Evolutionary conservation across 495 filamentous ascomycete species (phyloP).

Genomic region (Penicillium salamii): DNA sequence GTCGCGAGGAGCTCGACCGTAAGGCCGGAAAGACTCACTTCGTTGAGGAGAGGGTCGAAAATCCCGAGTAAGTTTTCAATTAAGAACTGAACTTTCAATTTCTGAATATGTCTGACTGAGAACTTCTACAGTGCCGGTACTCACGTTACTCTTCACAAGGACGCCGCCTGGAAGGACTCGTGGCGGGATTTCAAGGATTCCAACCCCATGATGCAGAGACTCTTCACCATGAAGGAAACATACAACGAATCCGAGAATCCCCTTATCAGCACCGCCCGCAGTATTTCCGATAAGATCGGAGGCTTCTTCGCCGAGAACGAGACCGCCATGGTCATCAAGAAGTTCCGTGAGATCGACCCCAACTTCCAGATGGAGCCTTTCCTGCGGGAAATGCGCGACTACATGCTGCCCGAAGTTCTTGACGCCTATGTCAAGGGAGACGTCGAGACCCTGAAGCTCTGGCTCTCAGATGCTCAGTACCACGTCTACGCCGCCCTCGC

Average conservation of each 20-base stretch:
- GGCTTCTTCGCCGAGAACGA: conserved; percentile 99
- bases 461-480: conserved; percentile 93
- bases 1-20: conserved; percentile 65
- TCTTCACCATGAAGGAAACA: conserved; percentile 76
- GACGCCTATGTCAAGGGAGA: conserved; percentile 98
- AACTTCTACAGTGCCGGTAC: conserved; percentile 72
- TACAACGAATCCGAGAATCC: conserved; percentile 98
- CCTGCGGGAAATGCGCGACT: conserved; percentile 90
- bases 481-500: conserved; percentile 90
- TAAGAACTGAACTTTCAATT: neutral
- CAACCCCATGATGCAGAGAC: conserved; percentile 80
- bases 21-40: conserved; percentile 42
- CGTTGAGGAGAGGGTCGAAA: conserved; percentile 63
- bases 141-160: conserved; percentile 93
- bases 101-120: conserved; percentile 19
- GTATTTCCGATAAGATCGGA: conserved; percentile 86
- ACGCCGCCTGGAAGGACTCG: conserved; percentile 91
- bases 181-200: conserved; percentile 91
- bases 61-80: conserved; percentile 78
- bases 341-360: conserved; percentile 95
- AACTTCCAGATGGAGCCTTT: conserved; percentile 93
- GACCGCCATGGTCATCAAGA: conserved; percentile 94
- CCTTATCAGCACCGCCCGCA: conserved; percentile 85
- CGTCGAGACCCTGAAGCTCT: conserved; percentile 82
- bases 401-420: conserved; percentile 94